Base-by-base conservation (phyloP, 2,329 filamentous ascomycete genomes). In the Aspergillus costaricaensis region DNA sequence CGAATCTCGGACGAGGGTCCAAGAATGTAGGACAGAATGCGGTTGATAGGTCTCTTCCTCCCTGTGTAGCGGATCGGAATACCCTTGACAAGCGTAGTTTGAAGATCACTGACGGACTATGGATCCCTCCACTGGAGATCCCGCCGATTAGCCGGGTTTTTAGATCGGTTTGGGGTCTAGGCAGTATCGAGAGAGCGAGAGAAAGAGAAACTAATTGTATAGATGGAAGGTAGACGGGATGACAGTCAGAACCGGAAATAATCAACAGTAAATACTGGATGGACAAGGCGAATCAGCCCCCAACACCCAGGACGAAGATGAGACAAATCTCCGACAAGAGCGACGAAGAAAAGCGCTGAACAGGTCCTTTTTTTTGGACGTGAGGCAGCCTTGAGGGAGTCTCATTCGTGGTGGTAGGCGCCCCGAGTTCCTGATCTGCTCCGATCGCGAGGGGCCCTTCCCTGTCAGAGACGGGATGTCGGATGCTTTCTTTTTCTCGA, bases 401-500 rank as follows among this genome's bases (percentile, higher is more conserved):
- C 55, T 58, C 52, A 65, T 65, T 65, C 63, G 62, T 52, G 49
- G 23, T 48, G 36, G 58, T 47, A 57, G 67, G 65, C 71, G 69
- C 70, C 65, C 62, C 61, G 61, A 53, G 65, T 62, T 64, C 60
- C 64, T 62, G 71, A 70, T 71, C 67, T 57, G 55, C 52, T 47
- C 48, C 39, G 53, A 44, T 57, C 59, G 47, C 55, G 19, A 56
- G 47, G 39, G 41, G 41, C 23, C 25, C 39, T 54, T 47, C 60
- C 50, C 55, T 41, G 41, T 50, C 58, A 21, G 19, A 8, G 19
- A 8, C 27, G 56, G 25, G 19, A 38, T 5, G 15, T 8, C 9
- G 15, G 14, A 14, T 15, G 23, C 14, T 27, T 25, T 50, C 47
- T 50, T 32, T 15, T 49, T 32, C 47, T 44, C 19, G 17, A 14